Conservation (phyloP, 108 stramenopile genomes). For the Cyclotella cryptica region DNA sequence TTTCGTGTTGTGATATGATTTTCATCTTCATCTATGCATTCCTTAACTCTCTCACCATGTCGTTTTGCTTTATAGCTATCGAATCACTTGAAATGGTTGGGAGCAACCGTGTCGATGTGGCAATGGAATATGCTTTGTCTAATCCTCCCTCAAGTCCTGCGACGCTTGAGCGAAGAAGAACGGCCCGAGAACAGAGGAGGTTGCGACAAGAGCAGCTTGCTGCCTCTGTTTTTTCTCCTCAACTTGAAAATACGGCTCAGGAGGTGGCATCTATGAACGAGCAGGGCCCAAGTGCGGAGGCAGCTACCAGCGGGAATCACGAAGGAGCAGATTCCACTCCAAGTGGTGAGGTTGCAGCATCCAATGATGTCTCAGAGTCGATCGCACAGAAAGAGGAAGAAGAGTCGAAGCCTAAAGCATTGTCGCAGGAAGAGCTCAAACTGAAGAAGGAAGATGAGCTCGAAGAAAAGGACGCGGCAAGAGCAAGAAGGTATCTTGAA, state of each 20-base stretch:
- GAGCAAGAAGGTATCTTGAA: slow-evolving; percentile 48
- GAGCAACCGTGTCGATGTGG: slow-evolving; percentile 83
- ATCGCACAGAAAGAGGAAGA: slow-evolving; percentile 20
- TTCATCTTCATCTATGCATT: neutral
- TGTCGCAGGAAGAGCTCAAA: slow-evolving; percentile 41
- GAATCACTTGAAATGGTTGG: slow-evolving; percentile 75
- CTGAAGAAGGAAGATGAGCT: slow-evolving; percentile 37
- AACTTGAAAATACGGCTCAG: neutral
- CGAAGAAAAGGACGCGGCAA: slow-evolving; percentile 44
- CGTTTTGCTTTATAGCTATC: slow-evolving; percentile 21
- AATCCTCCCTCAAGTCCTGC: slow-evolving; percentile 49
- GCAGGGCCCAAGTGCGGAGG: neutral
- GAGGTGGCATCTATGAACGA: neutral
- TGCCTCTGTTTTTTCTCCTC: neutral
- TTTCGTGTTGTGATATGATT: too few relatives aligned
- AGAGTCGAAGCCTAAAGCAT: slow-evolving; percentile 15
- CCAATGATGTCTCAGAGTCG: neutral
- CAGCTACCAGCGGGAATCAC: neutral
- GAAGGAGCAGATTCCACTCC: slow-evolving; percentile 9
- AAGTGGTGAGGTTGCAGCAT: neutral
- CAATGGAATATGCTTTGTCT: slow-evolving; percentile 91
- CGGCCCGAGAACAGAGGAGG: slow-evolving; percentile 35
- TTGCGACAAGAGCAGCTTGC: slow-evolving; percentile 20
- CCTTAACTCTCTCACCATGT: neutral
- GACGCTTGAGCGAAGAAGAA: slow-evolving; percentile 44